A percentile compares a stretch with the other conserved stretches of the same genome.
Conservation (phyloP, 371 early-diverging fungal genomes). For the Mucor lusitanicus region DNA sequence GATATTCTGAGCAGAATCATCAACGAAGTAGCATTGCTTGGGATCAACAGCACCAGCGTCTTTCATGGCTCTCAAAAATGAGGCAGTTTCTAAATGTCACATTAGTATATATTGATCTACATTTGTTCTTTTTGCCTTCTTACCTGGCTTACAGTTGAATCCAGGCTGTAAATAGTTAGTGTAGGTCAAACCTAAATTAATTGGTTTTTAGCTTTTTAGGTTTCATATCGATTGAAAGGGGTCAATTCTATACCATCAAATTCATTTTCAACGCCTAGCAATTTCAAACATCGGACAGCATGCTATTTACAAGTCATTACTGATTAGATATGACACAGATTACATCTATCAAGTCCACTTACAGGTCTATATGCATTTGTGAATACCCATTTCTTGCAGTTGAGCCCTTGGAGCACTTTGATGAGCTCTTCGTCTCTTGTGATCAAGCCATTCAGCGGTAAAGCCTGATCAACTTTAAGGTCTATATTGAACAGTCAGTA, state of each 20-base stretch:
- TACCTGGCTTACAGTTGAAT: conserved; percentile 82
- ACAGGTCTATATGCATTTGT: conserved; percentile 80
- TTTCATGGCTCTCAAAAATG: conserved; percentile 69
- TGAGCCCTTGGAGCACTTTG: conserved; percentile 60
- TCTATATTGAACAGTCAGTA: not conserved
- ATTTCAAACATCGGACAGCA: conserved; percentile 66
- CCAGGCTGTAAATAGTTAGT: conserved; percentile 73
- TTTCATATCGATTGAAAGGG: not conserved
- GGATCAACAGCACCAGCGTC: conserved; percentile 66
- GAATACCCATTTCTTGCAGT: conserved; percentile 77
- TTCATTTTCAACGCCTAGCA: conserved; percentile 70
- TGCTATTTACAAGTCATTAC: conserved; percentile 50
- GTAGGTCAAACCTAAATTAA: conserved; percentile 57
- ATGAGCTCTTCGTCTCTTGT: conserved; percentile 64
- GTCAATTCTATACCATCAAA: conserved; percentile 64
- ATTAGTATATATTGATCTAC: not conserved
- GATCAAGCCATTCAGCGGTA: conserved; percentile 72
- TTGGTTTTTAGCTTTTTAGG: not conserved
- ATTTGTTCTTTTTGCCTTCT: not conserved
- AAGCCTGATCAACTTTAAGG: conserved; percentile 67
- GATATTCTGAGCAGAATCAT: conserved; percentile 73
- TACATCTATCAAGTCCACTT: conserved; percentile 16
- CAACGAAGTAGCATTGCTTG: conserved; percentile 71
- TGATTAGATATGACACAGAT: not conserved
- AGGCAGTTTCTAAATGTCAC: conserved; percentile 29